Evolutionary conservation across 2,329 filamentous ascomycete genomes (phyloP).

Genomic region (Lachnellula subtilissima): DNA sequence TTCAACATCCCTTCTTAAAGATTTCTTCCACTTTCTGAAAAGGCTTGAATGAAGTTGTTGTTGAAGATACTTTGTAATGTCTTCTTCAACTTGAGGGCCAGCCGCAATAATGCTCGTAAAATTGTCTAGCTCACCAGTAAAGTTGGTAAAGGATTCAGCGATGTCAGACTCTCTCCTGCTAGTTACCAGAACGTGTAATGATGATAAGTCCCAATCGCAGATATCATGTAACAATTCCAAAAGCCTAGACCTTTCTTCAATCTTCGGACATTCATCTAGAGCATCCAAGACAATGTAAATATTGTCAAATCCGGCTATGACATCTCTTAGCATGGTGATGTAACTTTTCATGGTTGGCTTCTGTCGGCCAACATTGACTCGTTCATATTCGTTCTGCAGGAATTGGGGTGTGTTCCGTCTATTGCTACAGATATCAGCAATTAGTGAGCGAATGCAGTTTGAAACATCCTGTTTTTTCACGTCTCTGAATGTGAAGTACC

Average conservation of each 20-base stretch:
- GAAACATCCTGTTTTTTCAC: constrained; percentile 5
- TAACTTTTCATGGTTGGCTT: constrained; percentile 1
- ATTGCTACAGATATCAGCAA: constrained; percentile 11
- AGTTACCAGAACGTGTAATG: constrained; percentile 10
- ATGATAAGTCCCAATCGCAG: neutral
- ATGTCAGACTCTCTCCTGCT: constrained; percentile 29
- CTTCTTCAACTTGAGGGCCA: neutral
- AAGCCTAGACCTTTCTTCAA: neutral
- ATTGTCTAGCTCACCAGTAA: neutral
- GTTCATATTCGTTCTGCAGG: neutral
- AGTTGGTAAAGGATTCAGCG: neutral
- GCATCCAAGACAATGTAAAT: constrained; percentile 16
- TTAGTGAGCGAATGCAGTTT: constrained; percentile 7
- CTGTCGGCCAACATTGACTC: constrained; percentile 6
- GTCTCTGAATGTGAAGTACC: constrained; percentile 13
- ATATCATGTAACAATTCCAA: neutral
- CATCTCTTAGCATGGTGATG: constrained; percentile 4
- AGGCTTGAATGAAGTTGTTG: neutral
- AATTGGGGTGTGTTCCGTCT: constrained; percentile 1
- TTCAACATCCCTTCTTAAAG: neutral
- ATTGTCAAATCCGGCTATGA: constrained; percentile 3
- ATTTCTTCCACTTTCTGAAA: neutral
- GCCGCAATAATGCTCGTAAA: neutral
- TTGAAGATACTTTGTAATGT: constrained; percentile 5
- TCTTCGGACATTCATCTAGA: constrained; percentile 16